These are phyloP conservation scores for Talaromyces ruber DNA, from an alignment of 495 filamentous ascomycete genomes.

Conservation along the genomic window DNA sequence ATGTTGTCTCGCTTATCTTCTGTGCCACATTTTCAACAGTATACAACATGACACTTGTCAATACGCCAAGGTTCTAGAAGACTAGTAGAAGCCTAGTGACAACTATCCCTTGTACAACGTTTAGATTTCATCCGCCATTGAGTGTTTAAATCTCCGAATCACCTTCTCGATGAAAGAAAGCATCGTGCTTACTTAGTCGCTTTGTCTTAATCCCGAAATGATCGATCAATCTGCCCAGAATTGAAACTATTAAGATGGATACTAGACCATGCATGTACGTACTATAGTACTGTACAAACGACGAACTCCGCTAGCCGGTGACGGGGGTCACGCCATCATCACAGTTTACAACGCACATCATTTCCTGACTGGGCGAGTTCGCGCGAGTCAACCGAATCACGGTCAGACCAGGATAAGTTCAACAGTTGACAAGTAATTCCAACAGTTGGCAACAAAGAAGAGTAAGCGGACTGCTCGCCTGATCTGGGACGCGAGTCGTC, in stretches of 20 bases:
- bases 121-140: not conserved
- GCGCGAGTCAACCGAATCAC: not conserved
- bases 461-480: not conserved
- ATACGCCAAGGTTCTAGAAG: not conserved
- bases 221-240: not conserved
- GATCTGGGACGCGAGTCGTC: not conserved
- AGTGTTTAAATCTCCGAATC: not conserved
- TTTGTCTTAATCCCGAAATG: not conserved
- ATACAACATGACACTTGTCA: not conserved
- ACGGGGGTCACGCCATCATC: not conserved
- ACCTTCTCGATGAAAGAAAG: not conserved
- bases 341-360: not conserved
- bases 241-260: not conserved
- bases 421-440: not conserved
- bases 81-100: not conserved
- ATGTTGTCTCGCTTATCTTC: not conserved
- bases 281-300: too few species aligned
- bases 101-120: not conserved
- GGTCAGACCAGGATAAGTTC: not conserved
- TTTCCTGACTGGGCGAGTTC: not conserved
- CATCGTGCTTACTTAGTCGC: too few species aligned
- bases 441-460: not conserved
- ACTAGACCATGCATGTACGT: not conserved
- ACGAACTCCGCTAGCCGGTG: not conserved
- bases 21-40: not conserved